Percentiles rank a stretch among this genome's conserved stretches.
Conservation (phyloP, 2,329 filamentous ascomycete genomes). For the Nigrospora oryzae region DNA sequence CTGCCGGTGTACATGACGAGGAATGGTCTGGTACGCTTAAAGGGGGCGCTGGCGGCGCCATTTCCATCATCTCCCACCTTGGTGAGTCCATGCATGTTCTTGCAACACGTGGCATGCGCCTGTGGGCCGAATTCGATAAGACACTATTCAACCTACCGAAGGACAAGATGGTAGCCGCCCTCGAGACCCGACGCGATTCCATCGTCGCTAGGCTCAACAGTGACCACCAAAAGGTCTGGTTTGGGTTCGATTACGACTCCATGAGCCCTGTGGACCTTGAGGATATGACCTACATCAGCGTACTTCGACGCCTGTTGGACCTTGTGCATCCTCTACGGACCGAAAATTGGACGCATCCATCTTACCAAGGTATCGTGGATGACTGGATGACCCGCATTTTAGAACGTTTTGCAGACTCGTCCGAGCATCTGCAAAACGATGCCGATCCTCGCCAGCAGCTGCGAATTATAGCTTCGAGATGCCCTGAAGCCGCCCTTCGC, state of each 20-base stretch:
- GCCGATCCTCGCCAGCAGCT: constrained; percentile 81
- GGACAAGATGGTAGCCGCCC: constrained; percentile 77
- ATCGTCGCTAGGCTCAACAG: constrained; percentile 94
- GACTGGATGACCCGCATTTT: constrained; percentile 95
- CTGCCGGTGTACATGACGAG: constrained; percentile 68
- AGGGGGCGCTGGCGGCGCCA: constrained; percentile 68
- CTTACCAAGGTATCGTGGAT: constrained; percentile 72
- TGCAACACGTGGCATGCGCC: constrained; percentile 85
- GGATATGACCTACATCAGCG: constrained; percentile 91
- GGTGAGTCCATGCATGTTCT: constrained; percentile 98
- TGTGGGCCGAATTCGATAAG: constrained; percentile 98
- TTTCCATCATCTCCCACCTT: constrained; percentile 97
- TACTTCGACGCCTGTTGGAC: constrained; percentile 78
- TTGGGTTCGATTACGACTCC: constrained; percentile 87
- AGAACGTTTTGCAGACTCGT: constrained; percentile 65
- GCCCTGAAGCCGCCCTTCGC: constrained; percentile 79
- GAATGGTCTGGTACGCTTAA: constrained; percentile 94
- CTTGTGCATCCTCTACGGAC: constrained; percentile 89
- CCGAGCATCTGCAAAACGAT: constrained; percentile 54
- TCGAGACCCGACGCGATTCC: constrained; percentile 80
- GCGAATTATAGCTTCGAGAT: constrained; percentile 64
- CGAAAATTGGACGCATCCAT: constrained; percentile 81
- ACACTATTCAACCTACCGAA: constrained; percentile 96
- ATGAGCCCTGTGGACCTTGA: constrained; percentile 76
- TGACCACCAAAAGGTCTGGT: constrained; percentile 96